These are phyloP conservation scores for Trametes gibbosa DNA, from an alignment of 768 basidiomycete genomes.

Conservation along the genomic window DNA sequence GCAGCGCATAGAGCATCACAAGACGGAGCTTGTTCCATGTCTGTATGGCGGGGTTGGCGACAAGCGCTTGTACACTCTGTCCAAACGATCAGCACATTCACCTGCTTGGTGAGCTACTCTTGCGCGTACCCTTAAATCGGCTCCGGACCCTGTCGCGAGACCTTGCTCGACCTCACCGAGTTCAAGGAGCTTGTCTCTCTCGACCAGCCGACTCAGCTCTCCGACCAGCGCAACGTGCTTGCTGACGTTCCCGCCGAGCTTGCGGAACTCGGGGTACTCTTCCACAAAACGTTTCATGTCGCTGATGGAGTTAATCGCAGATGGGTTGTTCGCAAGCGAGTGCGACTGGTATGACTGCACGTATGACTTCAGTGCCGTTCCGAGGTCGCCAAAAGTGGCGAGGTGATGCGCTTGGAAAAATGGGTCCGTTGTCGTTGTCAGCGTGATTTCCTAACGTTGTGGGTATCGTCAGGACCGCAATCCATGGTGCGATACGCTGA, in stretches of 20 bases:
- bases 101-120: background rate
- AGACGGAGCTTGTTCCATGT: slow-evolving; percentile 83
- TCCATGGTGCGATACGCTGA: background rate
- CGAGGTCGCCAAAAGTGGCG: slow-evolving; percentile 95
- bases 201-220: slow-evolving; percentile 89
- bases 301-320: slow-evolving; percentile 85
- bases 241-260: slow-evolving; percentile 96
- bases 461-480: background rate
- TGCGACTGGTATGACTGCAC: slow-evolving; percentile 90
- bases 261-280: slow-evolving; percentile 96
- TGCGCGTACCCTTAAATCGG: slow-evolving; percentile 74
- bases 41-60: slow-evolving; percentile 66
- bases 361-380: slow-evolving; percentile 86
- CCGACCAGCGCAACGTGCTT: slow-evolving; percentile 98
- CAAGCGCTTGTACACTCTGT: slow-evolving; percentile 79
- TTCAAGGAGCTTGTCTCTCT: slow-evolving; percentile 79
- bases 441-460: slow-evolving; percentile 76
- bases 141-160: slow-evolving; percentile 86
- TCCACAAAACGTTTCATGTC: slow-evolving; percentile 99
- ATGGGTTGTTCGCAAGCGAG: slow-evolving; percentile 71
- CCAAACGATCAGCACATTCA: background rate
- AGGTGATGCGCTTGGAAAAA: slow-evolving; percentile 92
- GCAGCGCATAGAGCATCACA: slow-evolving; percentile 88
- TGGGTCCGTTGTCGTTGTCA: slow-evolving; percentile 86
- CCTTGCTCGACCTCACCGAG: slow-evolving; percentile 97